Evolutionary conservation across 371 early-diverging fungal species (phyloP).

Genomic region (Circinella umbellata): DNA sequence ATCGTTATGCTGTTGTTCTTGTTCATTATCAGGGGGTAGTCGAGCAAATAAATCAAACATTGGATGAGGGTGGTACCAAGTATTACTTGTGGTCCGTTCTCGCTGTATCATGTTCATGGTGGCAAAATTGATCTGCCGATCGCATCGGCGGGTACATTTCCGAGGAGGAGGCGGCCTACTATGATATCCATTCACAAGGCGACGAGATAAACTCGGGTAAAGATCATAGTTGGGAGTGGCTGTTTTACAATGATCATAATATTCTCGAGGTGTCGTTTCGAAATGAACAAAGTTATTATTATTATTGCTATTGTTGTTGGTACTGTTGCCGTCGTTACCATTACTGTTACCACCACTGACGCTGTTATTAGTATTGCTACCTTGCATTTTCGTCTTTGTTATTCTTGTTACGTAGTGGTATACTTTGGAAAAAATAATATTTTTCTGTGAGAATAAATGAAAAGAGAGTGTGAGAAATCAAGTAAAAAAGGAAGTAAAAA

Average conservation of each 20-base stretch:
- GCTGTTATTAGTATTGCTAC: neutral
- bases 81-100: conserved; percentile 10
- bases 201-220: conserved; percentile 44
- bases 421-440: no score
- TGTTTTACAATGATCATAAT: conserved; percentile 41
- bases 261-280: conserved; percentile 46
- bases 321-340: neutral
- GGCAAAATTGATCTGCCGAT: conserved; percentile 34
- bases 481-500: conserved; percentile 14
- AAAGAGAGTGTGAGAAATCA: conserved; percentile 2
- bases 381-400: conserved; percentile 8
- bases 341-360: neutral
- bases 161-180: conserved; percentile 26
- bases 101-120: conserved; percentile 23
- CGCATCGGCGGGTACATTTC: conserved; percentile 1
- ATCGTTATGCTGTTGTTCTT: conserved; percentile 18
- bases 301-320: neutral
- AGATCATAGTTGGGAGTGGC: conserved; percentile 43
- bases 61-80: conserved; percentile 21
- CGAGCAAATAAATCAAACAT: conserved; percentile 19
- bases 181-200: conserved; percentile 39
- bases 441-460: conserved; percentile 21
- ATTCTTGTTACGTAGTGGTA: neutral
- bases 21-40: conserved; percentile 11
- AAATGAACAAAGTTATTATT: conserved; percentile 23